Percentiles rank a stretch among this genome's conserved stretches.
These are phyloP conservation scores for Abrus pulchellus DNA, from an alignment of 306 rosid genomes.

Conservation along the genomic window DNA sequence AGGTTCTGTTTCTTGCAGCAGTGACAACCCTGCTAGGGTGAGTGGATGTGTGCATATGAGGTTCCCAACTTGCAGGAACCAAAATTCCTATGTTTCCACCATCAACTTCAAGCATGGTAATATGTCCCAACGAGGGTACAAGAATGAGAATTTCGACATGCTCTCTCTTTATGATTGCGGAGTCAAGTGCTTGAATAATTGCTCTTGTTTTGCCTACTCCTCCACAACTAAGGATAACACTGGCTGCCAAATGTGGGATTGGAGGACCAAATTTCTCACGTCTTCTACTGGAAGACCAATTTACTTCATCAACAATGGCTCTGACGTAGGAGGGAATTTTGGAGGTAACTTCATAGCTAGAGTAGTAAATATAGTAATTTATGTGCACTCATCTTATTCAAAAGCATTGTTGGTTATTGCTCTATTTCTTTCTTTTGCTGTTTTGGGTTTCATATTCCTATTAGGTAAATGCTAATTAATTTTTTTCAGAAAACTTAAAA, in stretches of 20 bases:
- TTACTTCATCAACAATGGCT: too few species aligned
- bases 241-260: slow-evolving; percentile 33
- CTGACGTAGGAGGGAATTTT: too few species aligned
- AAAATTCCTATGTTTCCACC: background rate
- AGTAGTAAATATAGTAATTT: too few species aligned
- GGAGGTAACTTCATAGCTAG: too few species aligned
- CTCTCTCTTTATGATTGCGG: slow-evolving; percentile 35
- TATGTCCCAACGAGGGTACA: background rate
- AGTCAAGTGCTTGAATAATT: background rate
- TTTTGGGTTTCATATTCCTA: background rate
- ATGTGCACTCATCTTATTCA: too few species aligned
- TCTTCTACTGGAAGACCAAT: too few species aligned
- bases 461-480: too few species aligned
- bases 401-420: too few species aligned
- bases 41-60: too few species aligned
- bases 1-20: background rate
- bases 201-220: slow-evolving; percentile 14
- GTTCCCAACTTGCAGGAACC: background rate
- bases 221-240: background rate
- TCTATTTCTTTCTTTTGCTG: too few species aligned
- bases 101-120: background rate
- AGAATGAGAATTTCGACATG: background rate
- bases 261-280: background rate
- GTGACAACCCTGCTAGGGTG: too few species aligned
- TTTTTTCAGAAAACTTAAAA: too few species aligned